Conservation (phyloP, 106 monocot genomes). For the Dioscorea dumetorum region DNA sequence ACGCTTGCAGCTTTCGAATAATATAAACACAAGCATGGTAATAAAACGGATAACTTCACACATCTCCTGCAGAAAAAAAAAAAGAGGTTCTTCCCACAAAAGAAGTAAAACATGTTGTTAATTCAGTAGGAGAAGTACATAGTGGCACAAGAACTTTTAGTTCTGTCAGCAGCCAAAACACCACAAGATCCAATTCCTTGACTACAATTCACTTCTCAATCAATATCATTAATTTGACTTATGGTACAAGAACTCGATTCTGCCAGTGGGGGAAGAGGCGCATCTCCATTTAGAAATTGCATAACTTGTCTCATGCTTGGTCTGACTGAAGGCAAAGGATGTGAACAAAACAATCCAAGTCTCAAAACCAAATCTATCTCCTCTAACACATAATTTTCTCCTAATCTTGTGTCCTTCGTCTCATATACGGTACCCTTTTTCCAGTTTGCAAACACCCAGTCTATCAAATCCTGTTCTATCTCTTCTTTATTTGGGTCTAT, state of each 20-base stretch:
- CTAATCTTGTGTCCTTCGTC: constrained; percentile 8
- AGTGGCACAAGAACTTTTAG: too few species aligned
- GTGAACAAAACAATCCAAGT: constrained; percentile 8
- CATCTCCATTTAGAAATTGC: not conserved
- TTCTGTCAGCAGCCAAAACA: too few species aligned
- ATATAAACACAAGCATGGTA: too few species aligned
- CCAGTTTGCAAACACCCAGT: constrained; percentile 10
- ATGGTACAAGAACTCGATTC: not conserved
- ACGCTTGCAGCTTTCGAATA: not conserved
- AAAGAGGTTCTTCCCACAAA: too few species aligned
- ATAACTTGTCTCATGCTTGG: constrained; percentile 9
- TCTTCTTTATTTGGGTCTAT: not conserved
- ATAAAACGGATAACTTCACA: too few species aligned
- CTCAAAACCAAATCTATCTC: constrained; percentile 11
- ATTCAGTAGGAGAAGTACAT: too few species aligned
- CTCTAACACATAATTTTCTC: not conserved
- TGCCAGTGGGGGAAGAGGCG: not conserved
- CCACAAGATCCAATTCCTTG: too few species aligned
- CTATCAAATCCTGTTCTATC: constrained; percentile 1
- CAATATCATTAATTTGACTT: too few species aligned
- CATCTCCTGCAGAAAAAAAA: too few species aligned
- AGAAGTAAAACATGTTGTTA: too few species aligned
- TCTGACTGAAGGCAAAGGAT: not conserved
- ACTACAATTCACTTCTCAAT: too few species aligned
- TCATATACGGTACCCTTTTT: not conserved